Conservation (phyloP, 331 rosid species). For the Malus hybrid region DNA sequence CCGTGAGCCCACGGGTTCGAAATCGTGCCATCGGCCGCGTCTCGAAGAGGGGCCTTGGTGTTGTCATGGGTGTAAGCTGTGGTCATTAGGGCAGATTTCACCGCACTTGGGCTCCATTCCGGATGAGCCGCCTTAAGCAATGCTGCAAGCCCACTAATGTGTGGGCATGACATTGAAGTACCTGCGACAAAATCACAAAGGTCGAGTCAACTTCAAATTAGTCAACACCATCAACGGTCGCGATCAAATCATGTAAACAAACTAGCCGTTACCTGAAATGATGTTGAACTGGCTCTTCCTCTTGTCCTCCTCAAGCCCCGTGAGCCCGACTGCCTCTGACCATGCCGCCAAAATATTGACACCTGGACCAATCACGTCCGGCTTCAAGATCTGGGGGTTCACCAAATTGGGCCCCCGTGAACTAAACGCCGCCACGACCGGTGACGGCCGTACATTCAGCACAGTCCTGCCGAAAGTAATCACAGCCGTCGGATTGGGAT, state of each 20-base stretch:
- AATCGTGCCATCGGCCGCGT: slow-evolving; percentile 37
- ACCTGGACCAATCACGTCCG: slow-evolving; percentile 89
- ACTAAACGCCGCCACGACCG: slow-evolving; percentile 79
- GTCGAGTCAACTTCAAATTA: background rate
- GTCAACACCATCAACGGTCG: background rate
- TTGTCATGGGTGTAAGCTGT: slow-evolving; percentile 67
- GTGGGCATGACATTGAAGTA: slow-evolving; percentile 92
- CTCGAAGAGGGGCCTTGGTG: slow-evolving; percentile 54
- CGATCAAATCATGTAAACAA: background rate
- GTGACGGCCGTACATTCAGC: slow-evolving; percentile 66
- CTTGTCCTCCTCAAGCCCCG: slow-evolving; percentile 46
- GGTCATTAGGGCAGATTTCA: slow-evolving; percentile 81
- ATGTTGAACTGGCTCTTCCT: slow-evolving; percentile 68
- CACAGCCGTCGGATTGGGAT: slow-evolving; percentile 53
- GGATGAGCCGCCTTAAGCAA: slow-evolving; percentile 85
- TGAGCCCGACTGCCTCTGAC: slow-evolving; percentile 72
- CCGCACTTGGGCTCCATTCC: slow-evolving; percentile 77
- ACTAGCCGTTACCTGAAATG: slow-evolving; percentile 62
- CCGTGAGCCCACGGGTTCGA: slow-evolving; percentile 79
- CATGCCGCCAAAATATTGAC: slow-evolving; percentile 74
- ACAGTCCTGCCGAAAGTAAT: slow-evolving; percentile 75
- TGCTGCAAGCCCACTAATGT: slow-evolving; percentile 73
- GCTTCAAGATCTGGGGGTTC: slow-evolving; percentile 65
- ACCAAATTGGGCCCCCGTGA: slow-evolving; percentile 74
- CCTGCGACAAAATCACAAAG: slow-evolving; percentile 20